These are phyloP conservation scores for Clarireedia monteithiana DNA, from an alignment of 2,329 filamentous ascomycete species.

Conservation along the genomic window DNA sequence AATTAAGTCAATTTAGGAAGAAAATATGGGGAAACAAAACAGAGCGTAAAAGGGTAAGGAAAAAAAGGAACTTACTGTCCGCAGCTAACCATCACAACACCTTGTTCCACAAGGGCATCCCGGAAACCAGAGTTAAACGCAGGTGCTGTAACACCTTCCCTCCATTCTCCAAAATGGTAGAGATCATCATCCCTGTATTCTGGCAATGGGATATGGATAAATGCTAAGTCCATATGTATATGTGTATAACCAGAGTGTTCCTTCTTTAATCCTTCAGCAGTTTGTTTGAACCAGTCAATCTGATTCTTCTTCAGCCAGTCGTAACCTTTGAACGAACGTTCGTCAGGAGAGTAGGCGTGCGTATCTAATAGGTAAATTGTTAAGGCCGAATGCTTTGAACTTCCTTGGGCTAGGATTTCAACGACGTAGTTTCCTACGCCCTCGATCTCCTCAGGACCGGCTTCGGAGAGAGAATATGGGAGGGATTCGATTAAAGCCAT, in stretches of 20 bases:
- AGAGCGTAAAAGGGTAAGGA: conserved; percentile 5
- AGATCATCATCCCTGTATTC: conserved; percentile 66
- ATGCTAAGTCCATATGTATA: conserved; percentile 90
- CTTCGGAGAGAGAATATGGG: conserved; percentile 79
- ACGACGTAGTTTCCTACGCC: conserved; percentile 94
- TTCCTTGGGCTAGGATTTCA: conserved; percentile 75
- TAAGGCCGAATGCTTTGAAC: conserved; percentile 77
- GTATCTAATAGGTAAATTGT: conserved; percentile 95
- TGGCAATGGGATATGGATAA: conserved; percentile 93
- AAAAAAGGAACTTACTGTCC: conserved; percentile 60
- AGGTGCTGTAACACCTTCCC: conserved; percentile 80
- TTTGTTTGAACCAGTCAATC: conserved; percentile 88
- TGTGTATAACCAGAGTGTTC: conserved; percentile 80
- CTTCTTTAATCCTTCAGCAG: conserved; percentile 64
- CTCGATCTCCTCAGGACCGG: conserved; percentile 76
- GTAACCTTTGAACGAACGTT: conserved; percentile 82
- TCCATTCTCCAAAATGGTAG: conserved; percentile 61
- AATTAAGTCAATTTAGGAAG: conserved; percentile 14
- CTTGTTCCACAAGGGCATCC: conserved; percentile 78
- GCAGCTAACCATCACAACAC: conserved; percentile 79
- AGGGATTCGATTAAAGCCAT: conserved; percentile 83
- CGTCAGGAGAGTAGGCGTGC: conserved; percentile 85
- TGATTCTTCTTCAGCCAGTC: conserved; percentile 95
- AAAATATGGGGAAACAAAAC: too few relatives aligned
- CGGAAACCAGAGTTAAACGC: conserved; percentile 88